phyloP scores from a whole-genome alignment of 2,329 filamentous ascomycete species.

The Clathrospora elynae region DNA sequence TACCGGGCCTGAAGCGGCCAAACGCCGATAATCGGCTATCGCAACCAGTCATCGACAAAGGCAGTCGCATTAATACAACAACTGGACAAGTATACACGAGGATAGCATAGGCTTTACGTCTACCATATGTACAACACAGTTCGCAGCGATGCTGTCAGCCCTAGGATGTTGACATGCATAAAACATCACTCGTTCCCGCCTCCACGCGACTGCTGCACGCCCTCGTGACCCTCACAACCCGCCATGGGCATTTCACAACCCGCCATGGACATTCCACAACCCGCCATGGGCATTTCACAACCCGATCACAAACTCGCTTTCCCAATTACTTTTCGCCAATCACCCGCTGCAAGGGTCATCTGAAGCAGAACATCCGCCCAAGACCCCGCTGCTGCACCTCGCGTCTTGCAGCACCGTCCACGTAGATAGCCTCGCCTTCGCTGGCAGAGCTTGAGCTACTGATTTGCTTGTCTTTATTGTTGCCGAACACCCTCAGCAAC shows the following conservation, averaged over 20 bases:
- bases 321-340: slow-evolving; percentile 13
- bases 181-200: slow-evolving; percentile 9
- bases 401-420: slow-evolving; percentile 50
- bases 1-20: too few relatives aligned
- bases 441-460: slow-evolving; percentile 40
- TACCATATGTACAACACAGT: slow-evolving; percentile 7
- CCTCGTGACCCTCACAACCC: slow-evolving; percentile 25
- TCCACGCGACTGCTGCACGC: slow-evolving; percentile 22
- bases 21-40: not conserved
- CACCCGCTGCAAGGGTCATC: slow-evolving; percentile 16
- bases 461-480: slow-evolving; percentile 43
- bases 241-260: slow-evolving; percentile 19
- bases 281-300: slow-evolving; percentile 19
- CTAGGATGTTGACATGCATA: slow-evolving; percentile 41
- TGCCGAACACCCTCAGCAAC: slow-evolving; percentile 58
- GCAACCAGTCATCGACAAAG: not conserved
- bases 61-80: slow-evolving; percentile 1
- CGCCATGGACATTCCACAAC: too few relatives aligned
- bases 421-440: slow-evolving; percentile 60
- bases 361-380: slow-evolving; percentile 42
- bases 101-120: not conserved
- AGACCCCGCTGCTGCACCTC: slow-evolving; percentile 51
- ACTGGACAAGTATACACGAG: not conserved
- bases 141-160: slow-evolving; percentile 25
- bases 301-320: slow-evolving; percentile 9